These are phyloP conservation scores for Elsinoe necatrix DNA, from an alignment of 2,329 filamentous ascomycete genomes.

Conservation along the genomic window DNA sequence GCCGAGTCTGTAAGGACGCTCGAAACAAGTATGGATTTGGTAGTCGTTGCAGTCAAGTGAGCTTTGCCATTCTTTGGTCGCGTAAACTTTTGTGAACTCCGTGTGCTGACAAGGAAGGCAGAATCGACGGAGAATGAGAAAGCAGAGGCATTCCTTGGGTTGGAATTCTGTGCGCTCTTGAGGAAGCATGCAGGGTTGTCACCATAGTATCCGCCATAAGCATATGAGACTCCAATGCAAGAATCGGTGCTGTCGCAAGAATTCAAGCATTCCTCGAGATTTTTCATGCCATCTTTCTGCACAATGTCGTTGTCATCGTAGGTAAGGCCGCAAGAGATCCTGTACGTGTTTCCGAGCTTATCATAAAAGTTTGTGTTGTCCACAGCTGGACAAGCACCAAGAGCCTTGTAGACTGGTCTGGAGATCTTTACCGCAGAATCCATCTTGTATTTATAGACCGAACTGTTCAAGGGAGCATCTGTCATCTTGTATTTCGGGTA, in stretches of 20 bases:
- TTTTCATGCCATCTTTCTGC: slow-evolving; percentile 9
- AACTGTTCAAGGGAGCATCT: slow-evolving; percentile 1
- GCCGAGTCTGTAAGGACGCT: background rate
- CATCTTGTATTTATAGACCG: slow-evolving; percentile 15
- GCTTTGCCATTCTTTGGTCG: background rate
- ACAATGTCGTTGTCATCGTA: slow-evolving; percentile 15
- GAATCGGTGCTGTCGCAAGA: slow-evolving; percentile 7
- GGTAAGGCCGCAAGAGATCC: slow-evolving; percentile 7
- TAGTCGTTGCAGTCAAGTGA: background rate
- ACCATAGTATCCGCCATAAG: slow-evolving; percentile 13
- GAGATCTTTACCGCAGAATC: slow-evolving; percentile 15
- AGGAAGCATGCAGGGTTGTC: slow-evolving; percentile 14
- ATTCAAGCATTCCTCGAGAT: slow-evolving; percentile 15
- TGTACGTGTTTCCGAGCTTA: slow-evolving; percentile 1
- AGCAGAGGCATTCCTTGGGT: background rate
- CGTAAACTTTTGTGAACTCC: background rate
- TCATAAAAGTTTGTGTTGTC: slow-evolving; percentile 14
- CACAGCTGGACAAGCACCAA: slow-evolving; percentile 10
- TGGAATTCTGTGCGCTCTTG: slow-evolving; percentile 5
- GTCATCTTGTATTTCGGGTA: slow-evolving; percentile 16
- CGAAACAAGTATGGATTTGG: background rate
- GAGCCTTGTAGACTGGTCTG: slow-evolving; percentile 12
- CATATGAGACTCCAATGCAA: slow-evolving; percentile 13
- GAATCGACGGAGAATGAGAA: slow-evolving; percentile 13
- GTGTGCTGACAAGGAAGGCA: background rate